Base-by-base conservation (phyloP, 176 grass and related monocot genomes). In the Poa annua region DNA sequence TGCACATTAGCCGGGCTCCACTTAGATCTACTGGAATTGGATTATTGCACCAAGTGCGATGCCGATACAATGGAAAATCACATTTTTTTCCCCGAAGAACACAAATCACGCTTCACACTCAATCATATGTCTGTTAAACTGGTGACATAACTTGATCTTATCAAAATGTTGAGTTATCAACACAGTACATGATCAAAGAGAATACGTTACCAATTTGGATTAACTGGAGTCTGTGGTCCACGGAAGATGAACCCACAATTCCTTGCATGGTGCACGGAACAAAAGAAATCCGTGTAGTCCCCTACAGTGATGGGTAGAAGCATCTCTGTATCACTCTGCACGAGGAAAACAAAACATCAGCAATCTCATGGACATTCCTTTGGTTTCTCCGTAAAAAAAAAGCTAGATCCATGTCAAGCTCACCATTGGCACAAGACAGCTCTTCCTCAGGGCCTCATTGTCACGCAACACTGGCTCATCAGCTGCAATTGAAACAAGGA, bases 211-310 rank as follows among this genome's bases (percentile, higher is more conserved):
- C 96, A 98, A 87, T 98, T 98, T 42, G 81, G 83, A 85, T 80
- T 85, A 82, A 98, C 76, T 87, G 96, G 81, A 80, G 90, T 96
- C 68, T 93, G 80, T 15, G 93, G 90, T 0, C 96, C 96, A 34
- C 93, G 93, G 85, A 98, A 98, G 64, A 98, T 98, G 50, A 80
- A 90, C 29, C 96, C 93, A 12, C 96, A 98, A 16, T 98, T 98
- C 76, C 87, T 98, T 21, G 96, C 89, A 80, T 98, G 96, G 87
- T 98, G 85, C 65, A 93, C 83, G 1, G 93, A 98, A 65, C 87
- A 98, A 89, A 90, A 98, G 87, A 98, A 98, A 82, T 98, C 96
- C 0, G 96, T 96, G 76, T 98, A 98, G 55, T 92, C 96, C 16
- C 96, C 96, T 13, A 98, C 89, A 1, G 76, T 88, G 74, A 91